Conservation (phyloP, 2,329 filamentous ascomycete genomes). For the Ceratocystis albifundus region DNA sequence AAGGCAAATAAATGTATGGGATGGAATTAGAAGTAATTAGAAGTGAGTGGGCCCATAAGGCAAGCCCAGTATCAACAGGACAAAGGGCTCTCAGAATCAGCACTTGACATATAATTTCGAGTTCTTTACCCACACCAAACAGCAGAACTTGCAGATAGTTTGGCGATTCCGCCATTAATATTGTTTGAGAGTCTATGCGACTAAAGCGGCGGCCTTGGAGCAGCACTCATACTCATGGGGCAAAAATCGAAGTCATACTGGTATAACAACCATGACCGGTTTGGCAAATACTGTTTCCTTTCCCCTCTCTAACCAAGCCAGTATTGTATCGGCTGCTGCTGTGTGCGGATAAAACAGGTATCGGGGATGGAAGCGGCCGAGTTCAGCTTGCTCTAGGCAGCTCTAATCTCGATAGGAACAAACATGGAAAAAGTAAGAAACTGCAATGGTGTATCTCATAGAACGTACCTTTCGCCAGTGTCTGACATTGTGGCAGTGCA, state of each 20-base stretch:
- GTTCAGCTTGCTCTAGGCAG: background rate
- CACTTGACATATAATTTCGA: background rate
- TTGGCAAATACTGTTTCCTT: no score
- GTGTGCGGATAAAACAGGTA: background rate
- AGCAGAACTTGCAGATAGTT: background rate
- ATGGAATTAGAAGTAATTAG: conserved; percentile 3
- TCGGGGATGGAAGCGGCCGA: background rate
- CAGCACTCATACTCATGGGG: no score
- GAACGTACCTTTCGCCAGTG: conserved; percentile 31
- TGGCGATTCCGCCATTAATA: background rate
- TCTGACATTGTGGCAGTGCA: conserved; percentile 31
- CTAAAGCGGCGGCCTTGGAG: no score
- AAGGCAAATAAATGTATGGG: background rate
- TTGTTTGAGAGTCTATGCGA: background rate
- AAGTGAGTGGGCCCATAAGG: conserved; percentile 1
- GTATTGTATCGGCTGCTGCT: no score
- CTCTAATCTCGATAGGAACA: background rate
- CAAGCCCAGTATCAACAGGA: background rate
- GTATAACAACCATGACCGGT: no score
- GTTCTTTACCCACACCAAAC: background rate
- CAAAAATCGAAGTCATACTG: no score
- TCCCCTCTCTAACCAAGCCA: no score
- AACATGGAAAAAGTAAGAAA: conserved; percentile 7
- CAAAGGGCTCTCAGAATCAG: background rate
- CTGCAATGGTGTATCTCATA: background rate